Conservation (phyloP, 257 asterid genomes). For the Solanum sitiens region DNA sequence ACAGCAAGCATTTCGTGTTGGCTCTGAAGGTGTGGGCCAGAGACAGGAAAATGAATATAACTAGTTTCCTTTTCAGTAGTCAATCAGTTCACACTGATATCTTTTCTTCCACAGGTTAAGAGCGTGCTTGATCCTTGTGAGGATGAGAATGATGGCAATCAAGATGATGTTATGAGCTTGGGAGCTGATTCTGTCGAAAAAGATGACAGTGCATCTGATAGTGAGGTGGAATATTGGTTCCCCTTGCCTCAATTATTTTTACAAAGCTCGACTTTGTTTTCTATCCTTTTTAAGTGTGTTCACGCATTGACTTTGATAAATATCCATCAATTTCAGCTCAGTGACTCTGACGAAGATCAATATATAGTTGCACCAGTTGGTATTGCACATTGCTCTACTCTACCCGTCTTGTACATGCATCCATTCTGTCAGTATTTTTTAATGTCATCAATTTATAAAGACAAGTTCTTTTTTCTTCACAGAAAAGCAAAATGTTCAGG, state of each 20-base stretch:
- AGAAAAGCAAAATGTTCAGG: slow-evolving; percentile 39
- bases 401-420: background rate
- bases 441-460: slow-evolving; percentile 3
- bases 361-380: slow-evolving; percentile 66
- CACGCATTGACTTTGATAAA: background rate
- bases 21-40: slow-evolving; percentile 62
- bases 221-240: slow-evolving; percentile 47
- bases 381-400: slow-evolving; percentile 6
- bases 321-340: slow-evolving; percentile 37
- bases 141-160: slow-evolving; percentile 67
- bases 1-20: slow-evolving; percentile 80
- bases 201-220: slow-evolving; percentile 57
- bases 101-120: slow-evolving; percentile 56
- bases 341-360: slow-evolving; percentile 65
- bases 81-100: background rate
- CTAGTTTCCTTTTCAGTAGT: slow-evolving; percentile 1
- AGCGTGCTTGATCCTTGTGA: slow-evolving; percentile 96
- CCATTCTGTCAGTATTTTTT: background rate
- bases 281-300: background rate
- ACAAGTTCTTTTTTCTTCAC: slow-evolving; percentile 1
- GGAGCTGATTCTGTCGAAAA: slow-evolving; percentile 49
- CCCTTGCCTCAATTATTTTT: background rate
- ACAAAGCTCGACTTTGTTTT: background rate
- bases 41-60: background rate
- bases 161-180: slow-evolving; percentile 52